Evolutionary conservation across 352 stramenopile genomes (phyloP).

Genomic region (Globisporangium heterothallicum): DNA sequence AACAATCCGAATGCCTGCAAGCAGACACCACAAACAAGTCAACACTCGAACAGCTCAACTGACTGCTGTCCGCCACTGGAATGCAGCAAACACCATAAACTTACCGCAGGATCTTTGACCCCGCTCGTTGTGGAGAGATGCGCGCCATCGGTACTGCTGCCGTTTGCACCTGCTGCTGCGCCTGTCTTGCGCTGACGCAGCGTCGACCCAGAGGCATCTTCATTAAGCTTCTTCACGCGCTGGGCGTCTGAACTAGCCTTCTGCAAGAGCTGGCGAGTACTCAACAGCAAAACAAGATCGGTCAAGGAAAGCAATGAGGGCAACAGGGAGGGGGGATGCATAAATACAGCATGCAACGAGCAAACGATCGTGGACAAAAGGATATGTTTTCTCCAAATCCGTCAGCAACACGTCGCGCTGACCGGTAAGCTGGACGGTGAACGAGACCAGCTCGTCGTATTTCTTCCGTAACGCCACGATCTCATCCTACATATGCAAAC

Average conservation of each 20-base stretch:
- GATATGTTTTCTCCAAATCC: slow-evolving; percentile 72
- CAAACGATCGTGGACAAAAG: slow-evolving; percentile 3
- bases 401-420: slow-evolving; percentile 82
- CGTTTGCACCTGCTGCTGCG: slow-evolving; percentile 4
- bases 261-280: slow-evolving; percentile 64
- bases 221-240: slow-evolving; percentile 53
- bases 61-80: too few relatives aligned
- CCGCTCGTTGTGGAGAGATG: slow-evolving; percentile 25
- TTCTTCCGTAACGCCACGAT: slow-evolving; percentile 77
- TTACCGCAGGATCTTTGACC: slow-evolving; percentile 51
- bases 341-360: not conserved
- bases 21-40: not conserved
- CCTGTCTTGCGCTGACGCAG: slow-evolving; percentile 74
- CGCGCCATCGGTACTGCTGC: slow-evolving; percentile 23
- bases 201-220: slow-evolving; percentile 40
- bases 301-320: slow-evolving; percentile 14
- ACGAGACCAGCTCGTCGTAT: slow-evolving; percentile 87
- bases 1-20: slow-evolving; percentile 68
- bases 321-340: not conserved
- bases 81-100: slow-evolving; percentile 15
- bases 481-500: slow-evolving; percentile 37
- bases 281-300: not conserved
- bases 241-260: slow-evolving; percentile 62
- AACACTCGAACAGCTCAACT: not conserved
- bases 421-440: slow-evolving; percentile 84